Base-by-base conservation (phyloP, 495 filamentous ascomycete species). In the Talaromyces wortmannii region DNA sequence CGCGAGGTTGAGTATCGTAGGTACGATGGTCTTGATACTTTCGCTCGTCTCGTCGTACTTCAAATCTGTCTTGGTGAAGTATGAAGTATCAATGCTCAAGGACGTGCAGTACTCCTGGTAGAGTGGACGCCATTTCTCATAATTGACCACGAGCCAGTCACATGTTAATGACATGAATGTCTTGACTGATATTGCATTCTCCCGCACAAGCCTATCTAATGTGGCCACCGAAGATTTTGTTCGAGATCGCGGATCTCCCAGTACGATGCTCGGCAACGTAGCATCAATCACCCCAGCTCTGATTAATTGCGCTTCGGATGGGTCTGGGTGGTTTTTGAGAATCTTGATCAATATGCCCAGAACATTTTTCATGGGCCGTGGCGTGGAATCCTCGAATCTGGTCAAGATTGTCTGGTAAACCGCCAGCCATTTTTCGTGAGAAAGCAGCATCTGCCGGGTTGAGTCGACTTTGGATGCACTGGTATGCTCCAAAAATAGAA, bases 341-440 rank as follows among this genome's bases (percentile, higher is more conserved):
- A 83, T 74, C 16, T 71, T 66, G 33, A 73, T 74, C 51, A 89
- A 64, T 45, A 82, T 76, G 59, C 81, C 73, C 46, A 95, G 67
- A 0, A 92, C 74, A 58, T 90, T 85, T 63, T 84, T 84, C 78
- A 91, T 79, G 31, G 88, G 84, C 51, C 90, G 86, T 29, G 85
- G 78, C 55, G 86, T 86, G 36, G 86, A 80, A 59, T 83, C 81
- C 58, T 92, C 87, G 57, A 83, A 90, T 69, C 83, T 86, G 54
- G 83, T 77, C 57, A 95, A 71, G 59, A 84, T 92, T 49, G 88
- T 82, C 12, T 83, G 69, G 62, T 94, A 89, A 4, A 88, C 65
- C 45, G 74, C 70, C 11, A 76, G 60, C 69, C 85, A 88, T 8
- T 77, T 74, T 13, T 64, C 59, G 18, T 80, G 77, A 77, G 31